Percentiles rank a stretch among this genome's conserved stretches.
These are phyloP conservation scores for Globisporangium canariense DNA, from an alignment of 352 stramenopile genomes.

Conservation along the genomic window DNA sequence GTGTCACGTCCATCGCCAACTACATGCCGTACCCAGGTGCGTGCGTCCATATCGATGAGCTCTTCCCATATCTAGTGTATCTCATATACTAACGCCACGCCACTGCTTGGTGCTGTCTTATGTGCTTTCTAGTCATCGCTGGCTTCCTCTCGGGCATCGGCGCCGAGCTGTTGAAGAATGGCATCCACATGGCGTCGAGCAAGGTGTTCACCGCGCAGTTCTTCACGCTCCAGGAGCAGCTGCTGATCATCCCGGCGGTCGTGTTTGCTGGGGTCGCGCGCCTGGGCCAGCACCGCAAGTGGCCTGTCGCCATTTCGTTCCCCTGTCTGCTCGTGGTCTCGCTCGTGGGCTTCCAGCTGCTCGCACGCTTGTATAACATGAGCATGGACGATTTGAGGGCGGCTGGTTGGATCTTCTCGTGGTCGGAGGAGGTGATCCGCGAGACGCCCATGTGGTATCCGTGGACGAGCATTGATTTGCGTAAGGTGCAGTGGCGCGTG, in stretches of 20 bases:
- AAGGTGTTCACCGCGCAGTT: conserved; percentile 48
- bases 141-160: conserved; percentile 80
- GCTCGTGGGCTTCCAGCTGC: conserved; percentile 56
- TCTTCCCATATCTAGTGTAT: neutral
- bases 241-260: conserved; percentile 53
- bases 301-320: conserved; percentile 71
- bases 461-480: conserved; percentile 67
- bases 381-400: conserved; percentile 34
- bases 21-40: conserved; percentile 78
- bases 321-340: conserved; percentile 58
- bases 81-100: neutral
- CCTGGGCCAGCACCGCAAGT: conserved; percentile 53
- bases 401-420: conserved; percentile 61
- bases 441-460: conserved; percentile 79
- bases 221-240: conserved; percentile 54
- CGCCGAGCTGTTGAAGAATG: conserved; percentile 73
- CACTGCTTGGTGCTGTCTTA: no score
- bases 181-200: conserved; percentile 72
- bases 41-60: neutral
- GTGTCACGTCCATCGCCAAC: conserved; percentile 75
- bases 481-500: conserved; percentile 54
- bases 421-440: conserved; percentile 50
- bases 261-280: conserved; percentile 54
- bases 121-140: conserved; percentile 49
- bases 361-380: conserved; percentile 25